Conservation (phyloP, 1,284 basidiomycete genomes). For the Butyriboletus appendiculatus region DNA sequence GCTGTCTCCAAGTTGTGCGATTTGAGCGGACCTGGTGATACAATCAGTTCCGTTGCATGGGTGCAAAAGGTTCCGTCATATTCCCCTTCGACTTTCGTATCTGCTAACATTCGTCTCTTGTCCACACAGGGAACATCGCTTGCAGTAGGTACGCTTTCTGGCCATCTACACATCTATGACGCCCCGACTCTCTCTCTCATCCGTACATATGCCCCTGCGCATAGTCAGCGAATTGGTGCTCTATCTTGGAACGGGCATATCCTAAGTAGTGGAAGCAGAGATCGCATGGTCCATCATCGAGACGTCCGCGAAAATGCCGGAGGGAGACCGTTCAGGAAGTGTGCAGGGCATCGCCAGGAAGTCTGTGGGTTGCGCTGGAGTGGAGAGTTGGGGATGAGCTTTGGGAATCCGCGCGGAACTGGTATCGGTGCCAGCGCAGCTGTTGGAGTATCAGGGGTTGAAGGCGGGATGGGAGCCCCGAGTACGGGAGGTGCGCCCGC, state of each 20-base stretch:
- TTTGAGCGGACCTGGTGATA: slow-evolving; percentile 60
- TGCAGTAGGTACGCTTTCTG: slow-evolving; percentile 90
- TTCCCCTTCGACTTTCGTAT: slow-evolving; percentile 25
- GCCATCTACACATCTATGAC: slow-evolving; percentile 93
- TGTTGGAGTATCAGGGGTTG: slow-evolving; percentile 5
- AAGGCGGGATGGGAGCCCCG: slow-evolving; percentile 25
- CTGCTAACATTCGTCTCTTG: background rate
- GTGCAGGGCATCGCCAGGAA: slow-evolving; percentile 89
- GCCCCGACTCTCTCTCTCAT: slow-evolving; percentile 77
- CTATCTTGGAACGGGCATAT: slow-evolving; percentile 94
- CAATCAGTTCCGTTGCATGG: slow-evolving; percentile 89
- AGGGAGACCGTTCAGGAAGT: slow-evolving; percentile 73
- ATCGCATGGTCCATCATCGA: slow-evolving; percentile 88
- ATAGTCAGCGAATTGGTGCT: slow-evolving; percentile 87
- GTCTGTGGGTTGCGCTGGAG: slow-evolving; percentile 98
- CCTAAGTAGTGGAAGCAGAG: slow-evolving; percentile 89
- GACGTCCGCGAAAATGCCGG: slow-evolving; percentile 77
- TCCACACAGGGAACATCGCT: slow-evolving; percentile 73
- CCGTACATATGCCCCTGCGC: slow-evolving; percentile 88
- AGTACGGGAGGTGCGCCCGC: slow-evolving; percentile 27
- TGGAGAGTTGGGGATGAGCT: slow-evolving; percentile 30
- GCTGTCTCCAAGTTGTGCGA: slow-evolving; percentile 93
- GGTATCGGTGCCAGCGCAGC: slow-evolving; percentile 7
- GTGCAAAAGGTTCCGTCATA: slow-evolving; percentile 70
- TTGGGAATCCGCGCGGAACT: slow-evolving; percentile 28